phyloP scores from a whole-genome alignment of 2,329 filamentous ascomycete genomes.

The Exophiala calicioides region DNA sequence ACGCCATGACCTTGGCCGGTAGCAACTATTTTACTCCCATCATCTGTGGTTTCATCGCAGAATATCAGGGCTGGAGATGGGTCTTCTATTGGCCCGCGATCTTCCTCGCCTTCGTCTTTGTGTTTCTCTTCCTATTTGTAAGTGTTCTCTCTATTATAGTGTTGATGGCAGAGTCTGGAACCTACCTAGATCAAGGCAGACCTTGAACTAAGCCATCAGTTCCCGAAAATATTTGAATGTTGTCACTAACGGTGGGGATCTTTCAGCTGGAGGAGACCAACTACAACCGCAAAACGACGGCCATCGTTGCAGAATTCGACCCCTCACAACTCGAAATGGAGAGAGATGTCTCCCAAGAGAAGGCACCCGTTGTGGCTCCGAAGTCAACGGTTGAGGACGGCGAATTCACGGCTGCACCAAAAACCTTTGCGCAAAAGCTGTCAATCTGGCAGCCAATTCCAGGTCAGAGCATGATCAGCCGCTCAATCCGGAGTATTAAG shows the following conservation, averaged over 20 bases:
- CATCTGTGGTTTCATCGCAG: conserved; percentile 29
- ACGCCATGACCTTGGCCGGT: conserved; percentile 25
- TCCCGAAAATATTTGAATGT: no score
- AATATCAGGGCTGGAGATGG: conserved; percentile 31
- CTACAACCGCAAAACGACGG: conserved; percentile 15
- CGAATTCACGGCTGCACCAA: no score
- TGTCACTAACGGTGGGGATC: no score
- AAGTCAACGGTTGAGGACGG: conserved; percentile 1
- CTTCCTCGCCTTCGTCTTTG: conserved; percentile 17
- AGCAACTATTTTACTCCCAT: conserved; percentile 41
- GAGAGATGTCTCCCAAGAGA: conserved; percentile 10
- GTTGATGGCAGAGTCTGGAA: no score
- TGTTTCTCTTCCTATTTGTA: conserved; percentile 28
- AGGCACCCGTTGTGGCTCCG: not conserved
- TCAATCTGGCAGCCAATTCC: conserved; percentile 20
- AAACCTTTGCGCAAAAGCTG: conserved; percentile 22
- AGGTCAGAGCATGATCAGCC: conserved; percentile 14
- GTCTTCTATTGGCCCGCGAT: conserved; percentile 26
- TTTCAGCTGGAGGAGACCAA: conserved; percentile 30
- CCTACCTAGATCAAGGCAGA: no score
- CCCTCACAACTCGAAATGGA: not conserved
- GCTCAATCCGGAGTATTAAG: conserved; percentile 23
- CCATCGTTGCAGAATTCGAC: conserved; percentile 14
- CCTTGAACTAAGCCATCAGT: no score
- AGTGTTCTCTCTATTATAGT: no score